Percentiles rank a stretch among this genome's conserved stretches.
phyloP scores from a whole-genome alignment of 2,329 filamentous ascomycete species.

The Thelonectria rubi region DNA sequence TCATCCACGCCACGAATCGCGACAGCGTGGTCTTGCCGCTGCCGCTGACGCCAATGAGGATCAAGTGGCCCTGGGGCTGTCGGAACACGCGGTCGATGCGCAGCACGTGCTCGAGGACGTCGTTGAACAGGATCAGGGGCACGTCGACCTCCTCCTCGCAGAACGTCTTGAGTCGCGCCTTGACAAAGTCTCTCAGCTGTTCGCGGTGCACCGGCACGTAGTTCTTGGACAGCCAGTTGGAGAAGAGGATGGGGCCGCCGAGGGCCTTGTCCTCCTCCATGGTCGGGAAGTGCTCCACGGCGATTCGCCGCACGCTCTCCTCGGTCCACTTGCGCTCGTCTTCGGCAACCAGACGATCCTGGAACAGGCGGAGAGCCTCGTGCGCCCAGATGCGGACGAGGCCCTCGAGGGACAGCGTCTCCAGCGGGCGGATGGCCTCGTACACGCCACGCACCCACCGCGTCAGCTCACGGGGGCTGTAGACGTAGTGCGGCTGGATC shows the following conservation, averaged over 20 bases:
- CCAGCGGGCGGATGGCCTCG: slow-evolving; percentile 92
- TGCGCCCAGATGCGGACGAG: slow-evolving; percentile 98
- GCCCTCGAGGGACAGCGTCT: slow-evolving; percentile 87
- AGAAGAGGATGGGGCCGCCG: slow-evolving; percentile 94
- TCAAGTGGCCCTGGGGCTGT: slow-evolving; percentile 97
- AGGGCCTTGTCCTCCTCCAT: slow-evolving; percentile 91
- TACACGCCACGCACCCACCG: slow-evolving; percentile 98
- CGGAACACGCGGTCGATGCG: slow-evolving; percentile 99
- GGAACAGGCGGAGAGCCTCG: slow-evolving; percentile 94
- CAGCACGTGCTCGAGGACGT: slow-evolving; percentile 96
- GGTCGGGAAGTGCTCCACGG: slow-evolving; percentile 92
- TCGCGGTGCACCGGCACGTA: slow-evolving; percentile 97
- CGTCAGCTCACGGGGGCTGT: slow-evolving; percentile 97
- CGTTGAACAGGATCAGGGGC: slow-evolving; percentile 98
- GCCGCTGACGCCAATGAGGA: slow-evolving; percentile 97
- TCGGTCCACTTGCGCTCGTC: slow-evolving; percentile 97
- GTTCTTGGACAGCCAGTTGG: slow-evolving; percentile 99
- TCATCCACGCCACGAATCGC: slow-evolving; percentile 99
- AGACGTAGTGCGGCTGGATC: slow-evolving; percentile 98
- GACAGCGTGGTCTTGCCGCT: slow-evolving; percentile 98
- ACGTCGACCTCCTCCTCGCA: slow-evolving; percentile 99
- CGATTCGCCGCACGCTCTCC: slow-evolving; percentile 85
- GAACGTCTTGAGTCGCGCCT: slow-evolving; percentile 95
- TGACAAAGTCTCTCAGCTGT: slow-evolving; percentile 94
- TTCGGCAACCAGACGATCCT: slow-evolving; percentile 93